Evolutionary conservation across 805 yeast species (phyloP), one percentile per base, ranked within the genome.

Genomic region (Phaffomyces thermotolerans): DNA sequence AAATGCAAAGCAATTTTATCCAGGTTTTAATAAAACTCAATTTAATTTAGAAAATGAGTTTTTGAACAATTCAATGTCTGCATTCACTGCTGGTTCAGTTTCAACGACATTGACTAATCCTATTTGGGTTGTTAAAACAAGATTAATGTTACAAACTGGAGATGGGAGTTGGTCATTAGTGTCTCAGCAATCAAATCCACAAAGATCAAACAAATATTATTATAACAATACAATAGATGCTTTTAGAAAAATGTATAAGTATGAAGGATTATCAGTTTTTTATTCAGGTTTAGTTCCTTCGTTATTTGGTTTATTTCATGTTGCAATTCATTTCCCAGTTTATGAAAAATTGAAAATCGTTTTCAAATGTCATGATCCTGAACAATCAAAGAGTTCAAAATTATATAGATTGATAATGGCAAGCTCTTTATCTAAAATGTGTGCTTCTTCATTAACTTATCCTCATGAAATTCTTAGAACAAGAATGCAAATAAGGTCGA

Each of bases 391-490:
- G 52, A 43, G 49, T 6, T 36, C 53, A 52, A 37, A 57, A 60
- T 44, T 78, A 32, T 40, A 63, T 13, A 72, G 75, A 47, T 60
- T 79, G 34, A 70, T 81, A 3, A 52, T 69, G 20, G 95, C 97
- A 3, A 84, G 95, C 2, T 76, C 90, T 13, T 54, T 80, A 12
- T 84, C 96, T 5, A 91, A 91, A 62, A 84, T 90, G 84, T 70
- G 83, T 40, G 98, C 98, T 4, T 81, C 93, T 38, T 72, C 87
- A 2, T 71, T 87, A 42, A 91, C 98, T 0, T 91, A 91, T 59
- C 98, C 99, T 3, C 99, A 91, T 65, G 99, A 91, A 62, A 90
- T 91, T 29, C 69, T 93, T 39, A 74, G 99, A 54, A 90, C 98
- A 12, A 73, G 98, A 55, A 75, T 89, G 76, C 99, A 91, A 65